Percentiles rank a stretch among this genome's conserved stretches.
Evolutionary conservation across 1,139 yeast species (phyloP).

Genomic region (Candida sojae): DNA sequence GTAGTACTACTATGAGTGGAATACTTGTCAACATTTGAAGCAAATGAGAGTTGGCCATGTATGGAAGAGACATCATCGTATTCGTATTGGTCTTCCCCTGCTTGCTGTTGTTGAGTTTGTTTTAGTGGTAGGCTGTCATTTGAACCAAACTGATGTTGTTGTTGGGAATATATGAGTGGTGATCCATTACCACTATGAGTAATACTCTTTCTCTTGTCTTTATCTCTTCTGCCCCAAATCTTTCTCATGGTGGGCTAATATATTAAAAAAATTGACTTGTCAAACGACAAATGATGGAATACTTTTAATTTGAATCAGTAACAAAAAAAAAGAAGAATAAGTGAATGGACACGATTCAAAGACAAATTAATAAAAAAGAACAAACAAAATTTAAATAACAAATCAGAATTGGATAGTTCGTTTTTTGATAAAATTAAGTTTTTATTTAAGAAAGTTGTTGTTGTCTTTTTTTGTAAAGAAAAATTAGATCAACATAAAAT

Average conservation of each 20-base stretch:
- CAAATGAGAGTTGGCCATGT: not conserved
- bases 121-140: conserved; percentile 2
- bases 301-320: no score
- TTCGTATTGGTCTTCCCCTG: not conserved
- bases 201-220: conserved; percentile 17
- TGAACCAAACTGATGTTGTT: conserved; percentile 3
- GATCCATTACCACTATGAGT: not conserved
- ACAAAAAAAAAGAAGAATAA: not conserved
- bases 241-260: conserved; percentile 18
- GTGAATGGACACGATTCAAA: not conserved
- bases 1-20: not conserved
- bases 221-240: conserved; percentile 22
- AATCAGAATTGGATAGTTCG: no score
- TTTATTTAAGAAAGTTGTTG: no score
- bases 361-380: no score
- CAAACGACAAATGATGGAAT: no score
- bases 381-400: no score
- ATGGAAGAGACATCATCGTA: not conserved
- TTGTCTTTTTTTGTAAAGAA: no score
- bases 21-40: not conserved
- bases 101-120: not conserved
- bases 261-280: no score
- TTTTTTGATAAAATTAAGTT: no score
- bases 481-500: no score
- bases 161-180: conserved; percentile 1